phyloP scores from a whole-genome alignment of 2,329 filamentous ascomycete genomes.

The Samsoniella hepiali region DNA sequence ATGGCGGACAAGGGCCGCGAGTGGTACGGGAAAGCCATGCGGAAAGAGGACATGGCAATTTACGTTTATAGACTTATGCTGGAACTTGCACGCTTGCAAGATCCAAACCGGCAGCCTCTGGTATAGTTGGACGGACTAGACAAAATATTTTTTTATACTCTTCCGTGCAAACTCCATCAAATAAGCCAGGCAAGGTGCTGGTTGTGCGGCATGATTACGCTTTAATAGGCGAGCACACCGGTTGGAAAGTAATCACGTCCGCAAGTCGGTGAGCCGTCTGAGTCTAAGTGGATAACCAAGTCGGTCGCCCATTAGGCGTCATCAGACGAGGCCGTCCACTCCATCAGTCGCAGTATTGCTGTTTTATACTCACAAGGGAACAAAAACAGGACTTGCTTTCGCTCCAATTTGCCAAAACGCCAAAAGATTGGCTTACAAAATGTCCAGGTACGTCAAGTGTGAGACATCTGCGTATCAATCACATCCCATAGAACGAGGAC shows the following conservation, averaged over 20 bases:
- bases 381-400: background rate
- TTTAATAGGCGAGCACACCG: background rate
- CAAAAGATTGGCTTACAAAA: no score
- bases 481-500: no score
- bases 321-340: background rate
- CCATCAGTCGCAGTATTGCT: background rate
- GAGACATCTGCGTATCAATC: background rate
- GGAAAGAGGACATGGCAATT: slow-evolving; percentile 56
- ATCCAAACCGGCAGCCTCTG: slow-evolving; percentile 25
- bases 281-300: slow-evolving; percentile 5
- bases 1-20: slow-evolving; percentile 53
- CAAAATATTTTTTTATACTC: background rate
- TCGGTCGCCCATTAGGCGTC: background rate
- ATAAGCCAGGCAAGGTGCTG: background rate
- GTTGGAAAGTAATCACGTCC: background rate
- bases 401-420: background rate
- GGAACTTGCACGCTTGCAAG: slow-evolving; percentile 48
- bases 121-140: background rate
- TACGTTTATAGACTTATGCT: slow-evolving; percentile 61
- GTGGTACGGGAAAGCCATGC: slow-evolving; percentile 53
- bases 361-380: background rate
- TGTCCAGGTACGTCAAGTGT: background rate
- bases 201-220: background rate
- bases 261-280: background rate
- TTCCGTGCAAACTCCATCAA: background rate